Conservation (phyloP, 2,329 filamentous ascomycete genomes). For the Cercospora berteroae region DNA sequence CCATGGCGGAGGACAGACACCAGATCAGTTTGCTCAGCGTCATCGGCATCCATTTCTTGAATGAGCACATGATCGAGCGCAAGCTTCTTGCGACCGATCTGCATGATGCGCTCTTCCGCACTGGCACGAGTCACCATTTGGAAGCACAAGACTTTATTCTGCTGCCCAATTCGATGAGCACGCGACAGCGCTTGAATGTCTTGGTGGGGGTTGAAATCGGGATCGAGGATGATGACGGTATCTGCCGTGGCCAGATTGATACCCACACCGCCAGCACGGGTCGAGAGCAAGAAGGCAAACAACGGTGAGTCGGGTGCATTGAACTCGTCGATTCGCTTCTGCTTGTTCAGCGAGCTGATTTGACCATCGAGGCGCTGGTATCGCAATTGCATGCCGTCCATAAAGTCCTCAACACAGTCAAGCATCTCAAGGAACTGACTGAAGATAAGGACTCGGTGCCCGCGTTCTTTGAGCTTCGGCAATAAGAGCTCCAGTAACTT, state of each 20-base stretch:
- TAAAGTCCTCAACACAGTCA: constrained; percentile 85
- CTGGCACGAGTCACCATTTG: constrained; percentile 87
- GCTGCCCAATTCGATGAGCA: constrained; percentile 93
- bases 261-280: constrained; percentile 89
- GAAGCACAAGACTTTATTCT: constrained; percentile 92
- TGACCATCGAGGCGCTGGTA: constrained; percentile 84
- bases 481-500: constrained; percentile 80
- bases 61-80: constrained; percentile 92
- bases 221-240: constrained; percentile 95
- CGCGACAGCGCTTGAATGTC: constrained; percentile 93
- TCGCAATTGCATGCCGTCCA: constrained; percentile 68
- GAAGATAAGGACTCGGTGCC: constrained; percentile 90
- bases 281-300: constrained; percentile 91
- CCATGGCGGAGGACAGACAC: constrained; percentile 87
- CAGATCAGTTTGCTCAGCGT: constrained; percentile 73
- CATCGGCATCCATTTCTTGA: constrained; percentile 83
- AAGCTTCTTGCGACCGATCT: constrained; percentile 94
- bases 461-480: constrained; percentile 78
- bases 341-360: constrained; percentile 79
- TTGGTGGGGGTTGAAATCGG: constrained; percentile 97
- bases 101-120: constrained; percentile 93
- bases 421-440: constrained; percentile 91
- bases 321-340: constrained; percentile 89
- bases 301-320: constrained; percentile 79
- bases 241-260: constrained; percentile 97